Evolutionary conservation across 2,329 filamentous ascomycete genomes (phyloP), one percentile per base, ranked within the genome.

Genomic region (Colletotrichum paranaense): DNA sequence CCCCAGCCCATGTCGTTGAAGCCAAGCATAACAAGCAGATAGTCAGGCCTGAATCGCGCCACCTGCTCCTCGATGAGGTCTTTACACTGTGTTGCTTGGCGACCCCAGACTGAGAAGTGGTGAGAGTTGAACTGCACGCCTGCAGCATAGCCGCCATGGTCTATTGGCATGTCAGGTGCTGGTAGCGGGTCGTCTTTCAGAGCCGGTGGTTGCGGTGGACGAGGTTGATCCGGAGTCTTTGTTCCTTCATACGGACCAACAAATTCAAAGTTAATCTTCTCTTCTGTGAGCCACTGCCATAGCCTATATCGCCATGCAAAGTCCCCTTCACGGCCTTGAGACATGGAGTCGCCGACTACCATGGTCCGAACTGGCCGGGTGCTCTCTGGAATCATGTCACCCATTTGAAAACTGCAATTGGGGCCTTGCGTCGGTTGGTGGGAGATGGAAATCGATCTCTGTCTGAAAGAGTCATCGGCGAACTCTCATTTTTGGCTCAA

Each of bases 221-320:
- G 52, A 8, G 71, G 53, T 52, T 69, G 38, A 6, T 64, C 59
- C 19, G 67, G 75, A 7, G 77, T 74, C 4, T 77, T 69, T 11
- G 82, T 83, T 57, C 82, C 82, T n/a, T 68, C 78, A 75, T 80
- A 84, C 3, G 82, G 82, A 12, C 84, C 84, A 14, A 81, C 80
- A 62, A 84, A 82, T 14, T 76, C 62, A 12, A 80, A 75, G 55
- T 73, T 35, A 38, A 80, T 64, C 5, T 66, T 38, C 28, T 80
- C 72, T 16, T 62, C 52, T 2, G 73, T 73, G 63, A 85, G 78
- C 83, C 84, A 86, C 60, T 85, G 68, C 79, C 80, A 84, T 14
- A 86, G 74, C 5, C 83, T 79, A 63, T 82, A 86, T 9, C 84
- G 79, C 84, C 84, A 86, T 11, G 84, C 86, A 64, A 78, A 83